phyloP scores from a whole-genome alignment of 1,284 basidiomycete genomes.

The Naganishia albida region DNA sequence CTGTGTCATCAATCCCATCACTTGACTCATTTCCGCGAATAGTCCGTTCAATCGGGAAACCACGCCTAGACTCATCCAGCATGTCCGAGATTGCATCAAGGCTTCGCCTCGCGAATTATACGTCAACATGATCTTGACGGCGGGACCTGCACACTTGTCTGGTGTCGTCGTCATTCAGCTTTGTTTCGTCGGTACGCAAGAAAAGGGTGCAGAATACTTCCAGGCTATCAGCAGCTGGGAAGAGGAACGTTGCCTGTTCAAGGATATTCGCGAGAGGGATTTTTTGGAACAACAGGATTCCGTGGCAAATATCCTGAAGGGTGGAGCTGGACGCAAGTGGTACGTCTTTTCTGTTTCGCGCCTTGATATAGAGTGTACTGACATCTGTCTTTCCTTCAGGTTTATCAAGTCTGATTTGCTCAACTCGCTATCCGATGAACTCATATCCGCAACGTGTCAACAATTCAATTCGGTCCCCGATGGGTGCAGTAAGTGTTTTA shows the following conservation, averaged over 20 bases:
- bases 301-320: constrained; percentile 80
- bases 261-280: constrained; percentile 84
- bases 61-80: constrained; percentile 79
- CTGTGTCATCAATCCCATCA: background rate
- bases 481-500: constrained; percentile 71
- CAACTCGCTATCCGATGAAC: constrained; percentile 75
- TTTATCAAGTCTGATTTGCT: constrained; percentile 81
- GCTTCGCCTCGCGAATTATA: constrained; percentile 80
- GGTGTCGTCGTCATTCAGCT: constrained; percentile 85
- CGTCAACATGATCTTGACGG: constrained; percentile 83
- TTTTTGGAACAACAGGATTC: constrained; percentile 86
- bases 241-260: constrained; percentile 68
- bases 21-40: constrained; percentile 14
- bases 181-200: constrained; percentile 72
- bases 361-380: background rate
- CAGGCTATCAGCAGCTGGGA: constrained; percentile 83
- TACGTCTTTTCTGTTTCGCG: constrained; percentile 30
- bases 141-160: constrained; percentile 75
- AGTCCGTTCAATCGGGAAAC: constrained; percentile 82
- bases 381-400: constrained; percentile 33
- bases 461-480: constrained; percentile 77
- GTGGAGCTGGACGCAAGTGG: constrained; percentile 82
- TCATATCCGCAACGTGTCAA: constrained; percentile 76
- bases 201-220: constrained; percentile 74
- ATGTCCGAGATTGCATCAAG: constrained; percentile 90